phyloP scores from a whole-genome alignment of 805 yeast genomes.

The Yarrowia alimentaria region DNA sequence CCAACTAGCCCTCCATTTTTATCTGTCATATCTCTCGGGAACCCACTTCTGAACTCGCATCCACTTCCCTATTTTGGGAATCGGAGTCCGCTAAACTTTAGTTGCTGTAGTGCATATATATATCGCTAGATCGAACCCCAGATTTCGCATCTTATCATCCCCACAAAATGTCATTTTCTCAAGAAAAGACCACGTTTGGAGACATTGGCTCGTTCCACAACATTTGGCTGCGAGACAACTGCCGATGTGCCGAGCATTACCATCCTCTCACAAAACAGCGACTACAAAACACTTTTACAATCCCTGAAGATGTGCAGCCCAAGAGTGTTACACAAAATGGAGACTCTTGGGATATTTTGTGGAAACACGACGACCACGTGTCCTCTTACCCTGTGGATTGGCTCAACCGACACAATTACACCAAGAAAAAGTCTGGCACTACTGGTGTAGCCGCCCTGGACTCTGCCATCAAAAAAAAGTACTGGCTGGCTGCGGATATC shows the following conservation, averaged over 20 bases:
- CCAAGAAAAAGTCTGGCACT: conserved; percentile 44
- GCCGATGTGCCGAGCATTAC: conserved; percentile 57
- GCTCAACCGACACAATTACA: conserved; percentile 53
- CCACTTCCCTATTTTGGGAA: too few relatives aligned
- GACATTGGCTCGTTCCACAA: conserved; percentile 36
- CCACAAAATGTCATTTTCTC: not conserved
- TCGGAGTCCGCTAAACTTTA: too few relatives aligned
- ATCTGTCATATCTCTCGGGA: too few relatives aligned
- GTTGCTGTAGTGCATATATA: too few relatives aligned
- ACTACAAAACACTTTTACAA: conserved; percentile 51
- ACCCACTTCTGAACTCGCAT: too few relatives aligned
- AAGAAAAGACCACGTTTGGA: not conserved
- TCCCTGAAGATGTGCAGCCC: conserved; percentile 41
- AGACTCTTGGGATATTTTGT: conserved; percentile 32
- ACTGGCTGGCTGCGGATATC: conserved; percentile 50
- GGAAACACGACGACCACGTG: conserved; percentile 47
- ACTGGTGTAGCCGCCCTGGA: conserved; percentile 33
- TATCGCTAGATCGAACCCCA: too few relatives aligned
- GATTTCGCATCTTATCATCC: not conserved
- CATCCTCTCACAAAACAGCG: conserved; percentile 59
- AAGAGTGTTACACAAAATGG: conserved; percentile 30
- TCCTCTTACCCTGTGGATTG: conserved; percentile 44
- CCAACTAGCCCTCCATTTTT: too few relatives aligned
- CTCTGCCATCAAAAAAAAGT: conserved; percentile 37
- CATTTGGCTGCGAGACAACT: conserved; percentile 65